Evolutionary conservation across 2,329 filamentous ascomycete genomes (phyloP).

Genomic region (Arthrobotrys sphaeroides): DNA sequence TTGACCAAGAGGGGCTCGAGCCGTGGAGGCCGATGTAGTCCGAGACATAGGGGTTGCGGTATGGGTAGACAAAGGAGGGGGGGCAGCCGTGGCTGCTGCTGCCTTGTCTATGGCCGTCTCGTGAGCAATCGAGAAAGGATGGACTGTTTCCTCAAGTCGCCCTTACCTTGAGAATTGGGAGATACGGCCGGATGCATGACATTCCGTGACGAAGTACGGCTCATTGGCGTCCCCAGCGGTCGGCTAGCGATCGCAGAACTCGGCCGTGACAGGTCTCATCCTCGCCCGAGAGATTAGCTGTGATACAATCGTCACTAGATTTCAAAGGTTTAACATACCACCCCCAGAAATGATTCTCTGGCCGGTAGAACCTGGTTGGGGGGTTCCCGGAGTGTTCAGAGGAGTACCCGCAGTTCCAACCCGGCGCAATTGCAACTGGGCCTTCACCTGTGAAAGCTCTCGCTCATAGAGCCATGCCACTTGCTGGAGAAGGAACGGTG

Average conservation of each 20-base stretch:
- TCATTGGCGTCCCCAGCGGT: conserved; percentile 45
- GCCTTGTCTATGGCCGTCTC: conserved; percentile 30
- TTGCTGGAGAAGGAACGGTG: conserved; percentile 90
- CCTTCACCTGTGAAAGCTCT: conserved; percentile 87
- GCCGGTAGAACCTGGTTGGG: conserved; percentile 26
- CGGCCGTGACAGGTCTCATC: conserved; percentile 35
- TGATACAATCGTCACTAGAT: neutral
- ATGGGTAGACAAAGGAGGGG: neutral
- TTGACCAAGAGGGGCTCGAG: conserved; percentile 48
- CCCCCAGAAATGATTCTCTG: conserved; percentile 36
- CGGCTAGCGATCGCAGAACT: conserved; percentile 44
- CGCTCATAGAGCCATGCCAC: conserved; percentile 92
- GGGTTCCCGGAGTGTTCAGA: conserved; percentile 50
- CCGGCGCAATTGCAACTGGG: conserved; percentile 90
- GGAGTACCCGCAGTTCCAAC: conserved; percentile 58
- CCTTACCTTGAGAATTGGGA: conserved; percentile 47
- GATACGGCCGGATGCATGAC: conserved; percentile 38
- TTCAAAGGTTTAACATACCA: conserved; percentile 21
- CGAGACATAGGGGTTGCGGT: conserved; percentile 41
- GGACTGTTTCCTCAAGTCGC: neutral
- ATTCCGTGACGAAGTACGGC: conserved; percentile 50
- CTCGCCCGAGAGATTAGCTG: neutral
- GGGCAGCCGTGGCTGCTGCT: neutral
- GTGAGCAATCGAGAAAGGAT: conserved; percentile 1
- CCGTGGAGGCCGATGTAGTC: conserved; percentile 42